phyloP scores from a whole-genome alignment of 169 alveolate species.

The Babesia bigemina region DNA sequence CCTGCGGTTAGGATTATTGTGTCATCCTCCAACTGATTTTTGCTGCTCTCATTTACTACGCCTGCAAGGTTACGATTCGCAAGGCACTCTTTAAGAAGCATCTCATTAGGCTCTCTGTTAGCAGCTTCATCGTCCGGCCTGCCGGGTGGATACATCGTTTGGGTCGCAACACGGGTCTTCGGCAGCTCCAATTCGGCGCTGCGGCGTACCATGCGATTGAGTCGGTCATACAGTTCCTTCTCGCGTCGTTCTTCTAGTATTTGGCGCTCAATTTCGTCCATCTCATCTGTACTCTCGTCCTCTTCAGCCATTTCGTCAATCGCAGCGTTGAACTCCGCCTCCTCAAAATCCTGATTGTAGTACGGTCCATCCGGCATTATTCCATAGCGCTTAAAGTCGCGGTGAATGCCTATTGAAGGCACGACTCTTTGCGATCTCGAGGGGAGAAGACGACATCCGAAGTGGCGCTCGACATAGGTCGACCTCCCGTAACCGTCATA shows the following conservation, averaged over 20 bases:
- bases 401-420: neutral
- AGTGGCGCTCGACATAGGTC: constrained; percentile 4
- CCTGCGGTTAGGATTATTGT: neutral
- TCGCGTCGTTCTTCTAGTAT: constrained; percentile 21
- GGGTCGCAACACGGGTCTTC: constrained; percentile 32
- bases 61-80: neutral
- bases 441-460: neutral
- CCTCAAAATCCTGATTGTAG: constrained; percentile 17
- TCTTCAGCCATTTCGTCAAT: constrained; percentile 1
- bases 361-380: constrained; percentile 2
- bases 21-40: neutral
- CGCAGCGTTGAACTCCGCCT: constrained; percentile 6
- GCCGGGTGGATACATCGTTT: constrained; percentile 59
- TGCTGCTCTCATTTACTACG: neutral
- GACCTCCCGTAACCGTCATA: neutral
- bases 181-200: constrained; percentile 55
- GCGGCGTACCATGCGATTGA: constrained; percentile 27
- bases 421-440: neutral
- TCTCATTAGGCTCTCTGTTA: constrained; percentile 1
- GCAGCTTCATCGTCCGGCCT: constrained; percentile 22
- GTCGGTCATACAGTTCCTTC: constrained; percentile 25
- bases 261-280: constrained; percentile 32
- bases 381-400: neutral
- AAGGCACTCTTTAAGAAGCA: neutral
- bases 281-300: constrained; percentile 11